Base-by-base conservation (phyloP, 208 protist genomes). In the Wallacemonas sp. region DNA sequence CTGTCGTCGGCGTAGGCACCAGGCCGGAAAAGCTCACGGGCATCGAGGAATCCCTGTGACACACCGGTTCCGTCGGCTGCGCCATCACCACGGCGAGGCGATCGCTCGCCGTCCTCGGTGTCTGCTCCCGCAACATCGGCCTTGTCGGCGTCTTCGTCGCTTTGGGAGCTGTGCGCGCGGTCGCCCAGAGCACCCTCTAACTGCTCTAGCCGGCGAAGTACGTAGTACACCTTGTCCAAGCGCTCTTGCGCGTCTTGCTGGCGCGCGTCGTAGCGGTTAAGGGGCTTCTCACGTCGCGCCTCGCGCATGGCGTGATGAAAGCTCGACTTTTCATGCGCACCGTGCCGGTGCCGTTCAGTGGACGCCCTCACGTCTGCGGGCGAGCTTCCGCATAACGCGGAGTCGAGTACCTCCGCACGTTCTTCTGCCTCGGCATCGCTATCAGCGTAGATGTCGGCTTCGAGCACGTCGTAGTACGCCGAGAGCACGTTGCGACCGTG, bases 381-480 rank as follows among this genome's bases (percentile, higher is more conserved):
- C n/a, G n/a, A n/a, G n/a, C n/a, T n/a, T n/a, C n/a, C n/a, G n/a
- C n/a, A n/a, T n/a, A n/a, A n/a, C n/a, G n/a, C n/a, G n/a, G n/a
- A n/a, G n/a, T n/a, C n/a, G n/a, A n/a, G n/a, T n/a, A n/a, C n/a
- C n/a, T n/a, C n/a, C n/a, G n/a, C n/a, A n/a, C n/a, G n/a, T n/a
- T n/a, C n/a, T n/a, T n/a, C n/a, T n/a, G n/a, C n/a, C 21, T 12
- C 34, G 26, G 36, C 12, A 2, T 19, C 13, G 70, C 22, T 55
- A 10, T 37, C 54, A 24, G 30, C 39, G 13, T 74, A 37, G 54
- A 84, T 80, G 46, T 76, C 73, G 32, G 78, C 75, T 53, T 93
- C 87, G 32, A 91, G 34, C 0, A 75, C 82, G n/a, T 62, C 32
- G 65, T 90, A 90, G 63, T 93, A 93, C 10, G 78, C 81, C 10